Evolutionary conservation across 1,284 basidiomycete genomes (phyloP).

Genomic region (Ustilago tritici): DNA sequence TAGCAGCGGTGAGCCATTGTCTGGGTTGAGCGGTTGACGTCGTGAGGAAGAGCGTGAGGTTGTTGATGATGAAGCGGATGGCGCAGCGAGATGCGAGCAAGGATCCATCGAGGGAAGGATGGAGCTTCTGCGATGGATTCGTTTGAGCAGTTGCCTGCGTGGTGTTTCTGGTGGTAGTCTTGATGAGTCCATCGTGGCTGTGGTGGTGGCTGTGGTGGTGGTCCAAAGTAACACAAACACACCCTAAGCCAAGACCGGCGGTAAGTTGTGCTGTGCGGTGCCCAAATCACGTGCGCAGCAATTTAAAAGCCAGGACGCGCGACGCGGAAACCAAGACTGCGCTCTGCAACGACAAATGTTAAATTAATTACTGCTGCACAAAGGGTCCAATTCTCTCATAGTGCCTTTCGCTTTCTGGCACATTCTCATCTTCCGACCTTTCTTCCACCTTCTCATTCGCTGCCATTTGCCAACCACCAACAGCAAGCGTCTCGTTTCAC

Average conservation of each 20-base stretch:
- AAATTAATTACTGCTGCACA: background rate
- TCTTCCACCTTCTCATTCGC: background rate
- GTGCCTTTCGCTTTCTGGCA: background rate
- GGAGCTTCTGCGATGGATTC: constrained; percentile 52
- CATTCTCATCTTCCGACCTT: background rate
- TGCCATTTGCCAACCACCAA: background rate
- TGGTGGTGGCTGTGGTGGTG: constrained; percentile 6
- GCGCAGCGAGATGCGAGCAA: constrained; percentile 18
- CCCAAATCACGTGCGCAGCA: background rate
- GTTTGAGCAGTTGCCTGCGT: constrained; percentile 51
- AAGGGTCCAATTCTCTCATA: background rate
- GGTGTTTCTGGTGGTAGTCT: constrained; percentile 47
- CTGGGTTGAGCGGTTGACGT: constrained; percentile 19
- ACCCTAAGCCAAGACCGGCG: background rate
- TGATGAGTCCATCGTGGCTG: constrained; percentile 21
- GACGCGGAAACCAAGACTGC: constrained; percentile 9
- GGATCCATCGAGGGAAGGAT: constrained; percentile 34
- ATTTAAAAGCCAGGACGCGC: constrained; percentile 32
- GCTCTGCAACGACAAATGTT: background rate
- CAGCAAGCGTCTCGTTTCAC: background rate
- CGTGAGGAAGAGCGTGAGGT: constrained; percentile 24
- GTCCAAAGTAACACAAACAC: constrained; percentile 21
- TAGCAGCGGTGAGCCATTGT: constrained; percentile 16
- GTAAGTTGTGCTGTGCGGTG: background rate
- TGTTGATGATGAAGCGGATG: constrained; percentile 17